These are phyloP conservation scores for Naganishia randhawae DNA, from an alignment of 768 basidiomycete species.

Conservation along the genomic window DNA sequence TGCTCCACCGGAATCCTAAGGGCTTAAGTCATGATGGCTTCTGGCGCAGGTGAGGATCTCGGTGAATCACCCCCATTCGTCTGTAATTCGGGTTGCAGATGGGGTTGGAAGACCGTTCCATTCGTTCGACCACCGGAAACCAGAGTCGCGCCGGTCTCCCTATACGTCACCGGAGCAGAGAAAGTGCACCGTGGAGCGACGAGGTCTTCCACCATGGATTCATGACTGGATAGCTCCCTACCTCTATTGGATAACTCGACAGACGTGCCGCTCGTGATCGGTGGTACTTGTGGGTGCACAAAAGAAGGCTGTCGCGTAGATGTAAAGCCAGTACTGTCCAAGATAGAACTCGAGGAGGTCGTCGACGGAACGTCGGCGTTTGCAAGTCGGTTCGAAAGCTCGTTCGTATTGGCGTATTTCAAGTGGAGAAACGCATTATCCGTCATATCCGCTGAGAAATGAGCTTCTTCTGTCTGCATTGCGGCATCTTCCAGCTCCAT, in stretches of 20 bases:
- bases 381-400: too few species aligned
- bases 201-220: background rate
- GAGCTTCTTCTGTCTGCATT: background rate
- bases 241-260: background rate
- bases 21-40: background rate
- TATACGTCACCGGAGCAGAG: too few species aligned
- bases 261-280: background rate
- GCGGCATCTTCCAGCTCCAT: constrained; percentile 6
- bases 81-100: background rate
- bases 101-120: background rate
- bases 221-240: background rate
- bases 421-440: background rate
- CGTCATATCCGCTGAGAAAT: background rate
- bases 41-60: background rate
- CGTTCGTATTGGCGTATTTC: too few species aligned
- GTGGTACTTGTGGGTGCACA: background rate
- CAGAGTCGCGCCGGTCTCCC: too few species aligned
- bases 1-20: background rate
- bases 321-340: background rate
- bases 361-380: background rate
- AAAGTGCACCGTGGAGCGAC: background rate
- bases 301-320: background rate
- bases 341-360: background rate
- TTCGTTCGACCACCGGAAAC: background rate
- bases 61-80: background rate